These are phyloP conservation scores for Wickerhamomyces sydowiorum DNA, from an alignment of 805 yeast genomes.

Conservation along the genomic window DNA sequence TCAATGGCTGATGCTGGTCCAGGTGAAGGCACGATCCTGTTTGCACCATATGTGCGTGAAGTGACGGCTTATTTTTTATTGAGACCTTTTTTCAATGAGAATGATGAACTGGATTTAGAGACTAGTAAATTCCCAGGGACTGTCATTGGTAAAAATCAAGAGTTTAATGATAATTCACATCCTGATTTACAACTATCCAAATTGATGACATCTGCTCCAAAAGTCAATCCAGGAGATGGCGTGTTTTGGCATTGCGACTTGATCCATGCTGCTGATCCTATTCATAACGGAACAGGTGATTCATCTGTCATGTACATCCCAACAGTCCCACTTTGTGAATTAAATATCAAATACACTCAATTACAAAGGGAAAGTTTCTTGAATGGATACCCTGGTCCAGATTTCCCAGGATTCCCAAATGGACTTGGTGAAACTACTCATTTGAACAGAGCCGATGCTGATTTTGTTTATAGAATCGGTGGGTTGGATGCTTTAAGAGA, in stretches of 20 bases:
- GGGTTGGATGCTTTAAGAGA: constrained; percentile 1
- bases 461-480: constrained; percentile 1
- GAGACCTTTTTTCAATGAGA: constrained; percentile 33
- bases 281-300: constrained; percentile 27
- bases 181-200: constrained; percentile 23
- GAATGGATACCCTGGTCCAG: constrained; percentile 16
- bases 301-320: constrained; percentile 31
- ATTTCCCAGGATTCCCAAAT: constrained; percentile 14
- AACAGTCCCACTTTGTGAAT: constrained; percentile 26
- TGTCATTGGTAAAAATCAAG: constrained; percentile 31
- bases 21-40: constrained; percentile 34
- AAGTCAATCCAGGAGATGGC: constrained; percentile 35
- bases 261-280: constrained; percentile 35
- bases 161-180: constrained; percentile 22
- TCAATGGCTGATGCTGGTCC: constrained; percentile 29
- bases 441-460: background rate
- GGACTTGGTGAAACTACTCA: constrained; percentile 2
- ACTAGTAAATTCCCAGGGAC: constrained; percentile 34
- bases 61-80: constrained; percentile 34
- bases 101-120: constrained; percentile 26
- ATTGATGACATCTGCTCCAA: constrained; percentile 31
- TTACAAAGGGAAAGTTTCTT: constrained; percentile 15
- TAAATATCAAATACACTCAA: constrained; percentile 11
- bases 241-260: constrained; percentile 40
- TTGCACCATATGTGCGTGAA: constrained; percentile 31